Base-by-base conservation (phyloP, 306 rosid genomes). In the Luffa aegyptiaca region DNA sequence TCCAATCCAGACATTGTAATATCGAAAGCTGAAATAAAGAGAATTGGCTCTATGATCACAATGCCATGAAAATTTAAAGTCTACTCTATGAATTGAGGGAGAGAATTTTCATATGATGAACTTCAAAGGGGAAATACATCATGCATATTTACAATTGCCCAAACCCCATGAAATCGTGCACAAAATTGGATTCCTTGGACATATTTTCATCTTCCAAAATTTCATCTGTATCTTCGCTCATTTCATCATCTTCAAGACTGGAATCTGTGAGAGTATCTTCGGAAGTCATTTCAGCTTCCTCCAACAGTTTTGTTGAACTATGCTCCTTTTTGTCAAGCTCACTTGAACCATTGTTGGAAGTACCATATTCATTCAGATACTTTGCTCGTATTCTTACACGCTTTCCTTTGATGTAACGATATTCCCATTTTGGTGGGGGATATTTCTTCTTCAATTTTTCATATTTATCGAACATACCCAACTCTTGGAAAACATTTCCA, bases 381-480 rank as follows among this genome's bases (percentile, higher is more conserved):
- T 78, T 87, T 13, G 85, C 68, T 80, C 58, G 87, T 52, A 95
- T 76, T 78, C 39, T 91, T 73, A 93, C 75, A 5, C 97, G 99
- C 72, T 84, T 93, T 76, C 99, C 97, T 80, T 79, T 90, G 78
- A 89, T 77, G 87, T 89, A 93, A 5, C 89, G 82, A 80, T 88
- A 88, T 76, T 82, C 91, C 97, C 96, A 95, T 85, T 21, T 83
- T 0, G 90, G 91, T 33, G 96, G 99, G 1, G 97, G 97, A 79
- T 95, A 95, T 81, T 91, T 95, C 82, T 42, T 79, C 75, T 83
- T 89, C 80, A 93, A 77, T 78, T 89, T 93, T 9, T 85, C 57
- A 62, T 88, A 89, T 75, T 93, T 91, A 76, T 91, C 99, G 74
- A 84, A 18, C 99, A 95, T 90, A 45, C 91, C 97, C 75, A 90